phyloP scores from a whole-genome alignment of 305 asterid species.

The Galium porrigens region DNA sequence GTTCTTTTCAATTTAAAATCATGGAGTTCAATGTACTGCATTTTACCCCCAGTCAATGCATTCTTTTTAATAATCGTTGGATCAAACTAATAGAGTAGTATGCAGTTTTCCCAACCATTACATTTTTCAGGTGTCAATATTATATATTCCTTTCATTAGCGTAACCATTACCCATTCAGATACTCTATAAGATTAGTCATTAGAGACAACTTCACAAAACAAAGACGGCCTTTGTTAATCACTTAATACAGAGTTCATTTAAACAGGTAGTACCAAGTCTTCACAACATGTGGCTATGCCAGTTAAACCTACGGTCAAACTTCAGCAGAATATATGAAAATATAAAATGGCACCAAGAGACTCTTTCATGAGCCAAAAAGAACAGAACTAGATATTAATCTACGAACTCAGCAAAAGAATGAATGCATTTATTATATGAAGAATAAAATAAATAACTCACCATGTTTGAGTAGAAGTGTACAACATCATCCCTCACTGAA shows the following conservation, averaged over 20 bases:
- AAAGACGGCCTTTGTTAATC: neutral
- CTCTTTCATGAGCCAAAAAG: neutral
- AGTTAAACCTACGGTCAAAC: neutral
- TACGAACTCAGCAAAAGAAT: neutral
- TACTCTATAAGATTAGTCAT: neutral
- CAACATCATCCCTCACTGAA: constrained; percentile 65
- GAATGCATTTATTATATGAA: neutral
- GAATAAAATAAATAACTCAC: constrained; percentile 25
- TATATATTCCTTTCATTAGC: neutral
- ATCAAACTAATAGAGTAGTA: neutral
- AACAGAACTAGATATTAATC: neutral
- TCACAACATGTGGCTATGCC: neutral
- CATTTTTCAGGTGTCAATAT: neutral
- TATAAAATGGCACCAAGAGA: neutral
- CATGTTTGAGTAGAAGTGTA: constrained; percentile 41
- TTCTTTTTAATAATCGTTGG: neutral
- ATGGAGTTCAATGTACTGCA: neutral
- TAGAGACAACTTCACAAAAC: neutral
- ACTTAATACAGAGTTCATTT: neutral
- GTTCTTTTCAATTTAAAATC: neutral
- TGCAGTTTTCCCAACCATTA: neutral
- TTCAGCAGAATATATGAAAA: neutral
- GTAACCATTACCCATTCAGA: neutral
- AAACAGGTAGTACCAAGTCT: neutral
- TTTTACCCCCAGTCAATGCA: neutral